These are phyloP conservation scores for Rossbeevera mucosa DNA, from an alignment of 768 basidiomycete species.

Conservation along the genomic window DNA sequence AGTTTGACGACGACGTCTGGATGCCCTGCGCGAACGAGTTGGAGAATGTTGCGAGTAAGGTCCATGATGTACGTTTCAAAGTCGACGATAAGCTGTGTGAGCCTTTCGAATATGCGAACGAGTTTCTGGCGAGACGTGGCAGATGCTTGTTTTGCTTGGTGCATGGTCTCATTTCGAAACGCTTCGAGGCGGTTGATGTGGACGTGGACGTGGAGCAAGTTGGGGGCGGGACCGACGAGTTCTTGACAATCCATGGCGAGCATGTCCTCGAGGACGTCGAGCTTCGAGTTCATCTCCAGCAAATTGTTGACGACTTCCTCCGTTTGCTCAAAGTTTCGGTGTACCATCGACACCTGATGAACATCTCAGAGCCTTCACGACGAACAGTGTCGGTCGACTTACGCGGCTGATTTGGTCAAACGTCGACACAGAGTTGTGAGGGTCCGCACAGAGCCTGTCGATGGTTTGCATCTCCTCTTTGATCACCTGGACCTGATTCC, in stretches of 20 bases:
- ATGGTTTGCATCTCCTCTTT: conserved; percentile 84
- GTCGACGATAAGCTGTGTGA: conserved; percentile 71
- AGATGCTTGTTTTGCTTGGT: conserved; percentile 83
- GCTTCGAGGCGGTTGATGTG: conserved; percentile 88
- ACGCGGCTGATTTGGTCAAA: conserved; percentile 97
- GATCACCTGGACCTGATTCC: conserved; percentile 71
- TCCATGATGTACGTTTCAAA: conserved; percentile 85
- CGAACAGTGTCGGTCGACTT: conserved; percentile 28
- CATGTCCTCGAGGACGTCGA: conserved; percentile 74
- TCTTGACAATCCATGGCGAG: conserved; percentile 70
- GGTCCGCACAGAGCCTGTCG: conserved; percentile 72
- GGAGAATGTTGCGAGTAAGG: conserved; percentile 71
- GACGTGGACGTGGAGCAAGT: conserved; percentile 86
- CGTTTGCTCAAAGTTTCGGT: conserved; percentile 90
- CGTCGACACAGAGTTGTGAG: conserved; percentile 70
- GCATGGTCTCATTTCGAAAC: conserved; percentile 93
- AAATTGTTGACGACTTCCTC: conserved; percentile 95
- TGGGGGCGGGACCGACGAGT: conserved; percentile 81
- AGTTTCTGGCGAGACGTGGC: conserved; percentile 63
- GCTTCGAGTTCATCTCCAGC: conserved; percentile 83
- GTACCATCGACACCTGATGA: conserved; percentile 87
- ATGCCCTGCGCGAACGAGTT: conserved; percentile 74
- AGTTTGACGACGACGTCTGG: conserved; percentile 86
- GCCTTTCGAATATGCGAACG: conserved; percentile 76
- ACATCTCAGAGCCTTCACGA: not conserved